A percentile compares a stretch with the other conserved stretches of the same genome.
phyloP scores from a whole-genome alignment of 805 yeast genomes.

The Saccharomycopsis sp. region DNA sequence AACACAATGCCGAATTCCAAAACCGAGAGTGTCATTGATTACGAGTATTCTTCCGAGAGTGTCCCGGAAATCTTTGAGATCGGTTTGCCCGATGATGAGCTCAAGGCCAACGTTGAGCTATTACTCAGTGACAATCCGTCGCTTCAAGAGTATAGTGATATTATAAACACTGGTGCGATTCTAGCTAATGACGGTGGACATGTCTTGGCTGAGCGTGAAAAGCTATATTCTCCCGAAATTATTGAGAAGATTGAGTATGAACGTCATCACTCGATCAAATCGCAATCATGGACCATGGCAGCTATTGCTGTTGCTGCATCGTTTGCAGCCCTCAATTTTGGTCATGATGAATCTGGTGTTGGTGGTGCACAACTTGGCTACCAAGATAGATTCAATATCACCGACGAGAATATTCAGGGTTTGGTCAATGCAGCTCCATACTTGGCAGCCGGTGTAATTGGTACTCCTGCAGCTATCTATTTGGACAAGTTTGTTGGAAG shows the following conservation, averaged over 20 bases:
- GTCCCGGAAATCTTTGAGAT: slow-evolving; percentile 19
- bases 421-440: slow-evolving; percentile 62
- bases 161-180: slow-evolving; percentile 48
- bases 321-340: slow-evolving; percentile 56
- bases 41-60: slow-evolving; percentile 1
- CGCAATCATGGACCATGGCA: slow-evolving; percentile 43
- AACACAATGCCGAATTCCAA: background rate
- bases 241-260: slow-evolving; percentile 36
- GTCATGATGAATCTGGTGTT: slow-evolving; percentile 68
- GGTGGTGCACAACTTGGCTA: slow-evolving; percentile 60
- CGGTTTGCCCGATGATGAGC: slow-evolving; percentile 21
- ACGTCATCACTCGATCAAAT: slow-evolving; percentile 41
- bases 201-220: slow-evolving; percentile 31
- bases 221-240: slow-evolving; percentile 30
- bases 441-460: slow-evolving; percentile 48
- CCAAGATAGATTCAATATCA: slow-evolving; percentile 40
- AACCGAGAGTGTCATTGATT: background rate
- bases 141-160: slow-evolving; percentile 27
- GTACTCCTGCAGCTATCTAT: slow-evolving; percentile 50
- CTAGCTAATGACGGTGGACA: slow-evolving; percentile 45
- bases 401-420: slow-evolving; percentile 43
- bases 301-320: slow-evolving; percentile 54
- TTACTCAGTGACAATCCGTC: slow-evolving; percentile 15
- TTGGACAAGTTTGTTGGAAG: slow-evolving; percentile 50
- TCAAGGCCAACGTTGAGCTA: slow-evolving; percentile 19